These are phyloP conservation scores for Bipolaris cookei DNA, from an alignment of 2,329 filamentous ascomycete genomes.

Conservation along the genomic window DNA sequence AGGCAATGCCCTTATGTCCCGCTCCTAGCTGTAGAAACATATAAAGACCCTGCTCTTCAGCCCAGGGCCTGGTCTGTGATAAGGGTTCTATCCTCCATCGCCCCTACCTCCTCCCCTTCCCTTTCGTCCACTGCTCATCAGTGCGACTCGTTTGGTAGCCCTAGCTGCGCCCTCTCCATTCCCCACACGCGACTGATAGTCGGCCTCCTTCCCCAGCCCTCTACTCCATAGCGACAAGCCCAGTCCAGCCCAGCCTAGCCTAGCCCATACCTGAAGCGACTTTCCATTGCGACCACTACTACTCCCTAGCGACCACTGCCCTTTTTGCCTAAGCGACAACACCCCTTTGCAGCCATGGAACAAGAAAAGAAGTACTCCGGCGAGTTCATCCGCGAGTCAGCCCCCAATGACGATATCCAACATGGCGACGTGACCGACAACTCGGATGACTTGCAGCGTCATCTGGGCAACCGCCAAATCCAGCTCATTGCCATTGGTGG, in stretches of 20 bases:
- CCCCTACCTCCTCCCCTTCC: slow-evolving; percentile 15
- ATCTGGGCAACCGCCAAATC: slow-evolving; percentile 51
- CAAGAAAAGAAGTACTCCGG: slow-evolving; percentile 42
- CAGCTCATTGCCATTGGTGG: slow-evolving; percentile 52
- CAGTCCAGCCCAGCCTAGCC: not conserved
- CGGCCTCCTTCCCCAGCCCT: slow-evolving; percentile 9
- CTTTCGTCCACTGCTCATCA: slow-evolving; percentile 28
- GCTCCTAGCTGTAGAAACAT: slow-evolving; percentile 22
- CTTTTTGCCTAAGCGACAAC: slow-evolving; percentile 21
- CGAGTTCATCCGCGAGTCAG: slow-evolving; percentile 38
- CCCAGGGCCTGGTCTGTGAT: slow-evolving; percentile 5
- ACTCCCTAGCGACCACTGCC: slow-evolving; percentile 17
- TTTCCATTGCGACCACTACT: slow-evolving; percentile 14
- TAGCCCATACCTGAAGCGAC: slow-evolving; percentile 23
- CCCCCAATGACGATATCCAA: slow-evolving; percentile 35
- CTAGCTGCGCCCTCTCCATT: slow-evolving; percentile 27
- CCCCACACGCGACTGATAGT: slow-evolving; percentile 22
- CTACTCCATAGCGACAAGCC: slow-evolving; percentile 26
- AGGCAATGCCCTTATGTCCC: slow-evolving; percentile 22
- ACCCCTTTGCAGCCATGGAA: slow-evolving; percentile 35
- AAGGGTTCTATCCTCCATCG: slow-evolving; percentile 27
- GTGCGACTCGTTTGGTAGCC: slow-evolving; percentile 34
- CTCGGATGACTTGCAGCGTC: slow-evolving; percentile 48
- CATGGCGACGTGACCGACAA: slow-evolving; percentile 42
- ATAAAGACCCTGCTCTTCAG: slow-evolving; percentile 36